phyloP scores from a whole-genome alignment of 257 asterid genomes.

The Agastache rugosa region DNA sequence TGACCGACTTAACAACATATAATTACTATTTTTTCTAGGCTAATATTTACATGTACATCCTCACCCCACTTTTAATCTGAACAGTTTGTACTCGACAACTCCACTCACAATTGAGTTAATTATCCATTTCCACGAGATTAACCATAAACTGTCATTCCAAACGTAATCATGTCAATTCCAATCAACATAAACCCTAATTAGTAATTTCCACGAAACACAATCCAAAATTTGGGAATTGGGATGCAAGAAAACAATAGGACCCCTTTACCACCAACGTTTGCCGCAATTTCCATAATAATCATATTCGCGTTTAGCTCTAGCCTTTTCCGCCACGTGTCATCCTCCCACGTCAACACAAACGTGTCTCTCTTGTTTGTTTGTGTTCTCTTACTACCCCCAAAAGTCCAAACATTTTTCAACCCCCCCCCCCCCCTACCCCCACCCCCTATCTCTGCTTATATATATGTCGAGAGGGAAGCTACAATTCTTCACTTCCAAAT shows the following conservation, averaged over 20 bases:
- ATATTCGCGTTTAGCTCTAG: neutral
- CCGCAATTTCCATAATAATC: neutral
- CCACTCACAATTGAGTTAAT: no score
- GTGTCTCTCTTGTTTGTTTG: conserved; percentile 14
- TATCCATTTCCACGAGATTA: no score
- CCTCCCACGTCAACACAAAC: conserved; percentile 31
- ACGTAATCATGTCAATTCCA: neutral
- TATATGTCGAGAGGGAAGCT: neutral
- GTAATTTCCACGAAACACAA: conserved; percentile 24
- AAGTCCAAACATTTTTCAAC: conserved; percentile 33
- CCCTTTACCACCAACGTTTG: no score
- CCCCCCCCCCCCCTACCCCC: neutral
- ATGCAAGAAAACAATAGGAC: conserved; percentile 16
- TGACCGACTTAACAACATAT: no score
- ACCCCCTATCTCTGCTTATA: conserved; percentile 3
- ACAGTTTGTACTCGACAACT: no score
- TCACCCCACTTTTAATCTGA: no score
- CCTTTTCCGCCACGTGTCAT: conserved; percentile 28
- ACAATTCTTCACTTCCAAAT: conserved; percentile 16
- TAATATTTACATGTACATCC: no score
- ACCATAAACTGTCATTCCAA: neutral
- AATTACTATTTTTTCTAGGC: no score
- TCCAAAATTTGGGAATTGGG: conserved; percentile 18
- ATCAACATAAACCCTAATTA: neutral
- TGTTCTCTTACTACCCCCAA: neutral